Evolutionary conservation across 2,329 filamentous ascomycete species (phyloP).

Genomic region (Trichophyton mentagrophytes): DNA sequence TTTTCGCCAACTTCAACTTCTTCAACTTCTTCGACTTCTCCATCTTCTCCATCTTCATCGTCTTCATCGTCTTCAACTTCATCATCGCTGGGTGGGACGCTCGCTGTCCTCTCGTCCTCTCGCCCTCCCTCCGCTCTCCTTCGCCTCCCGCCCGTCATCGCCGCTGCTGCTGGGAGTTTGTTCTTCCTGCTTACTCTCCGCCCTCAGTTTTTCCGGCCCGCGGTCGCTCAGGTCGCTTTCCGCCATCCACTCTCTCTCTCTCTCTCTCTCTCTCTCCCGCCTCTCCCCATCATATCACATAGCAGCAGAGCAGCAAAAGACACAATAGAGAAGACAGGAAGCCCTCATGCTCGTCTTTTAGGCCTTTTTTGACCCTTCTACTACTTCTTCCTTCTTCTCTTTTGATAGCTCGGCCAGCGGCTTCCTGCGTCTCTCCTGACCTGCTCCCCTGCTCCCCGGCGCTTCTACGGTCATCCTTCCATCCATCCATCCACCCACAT

Average conservation of each 20-base stretch:
- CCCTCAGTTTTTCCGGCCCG: background rate
- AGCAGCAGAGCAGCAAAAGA: too few species aligned
- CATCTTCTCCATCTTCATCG: background rate
- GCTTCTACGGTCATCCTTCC: background rate
- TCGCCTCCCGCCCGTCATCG: background rate
- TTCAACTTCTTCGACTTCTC: too few species aligned
- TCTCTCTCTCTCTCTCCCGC: background rate
- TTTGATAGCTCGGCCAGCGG: too few species aligned
- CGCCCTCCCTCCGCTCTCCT: background rate
- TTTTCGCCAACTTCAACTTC: background rate
- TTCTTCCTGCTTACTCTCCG: background rate
- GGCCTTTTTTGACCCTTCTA: too few species aligned
- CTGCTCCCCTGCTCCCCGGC: too few species aligned
- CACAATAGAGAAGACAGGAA: too few species aligned
- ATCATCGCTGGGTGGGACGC: too few species aligned
- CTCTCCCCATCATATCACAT: too few species aligned
- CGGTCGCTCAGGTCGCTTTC: background rate
- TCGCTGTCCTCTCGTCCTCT: constrained; percentile 8
- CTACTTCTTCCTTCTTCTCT: too few species aligned
- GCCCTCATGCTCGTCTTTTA: too few species aligned
- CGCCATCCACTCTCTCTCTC: too few species aligned
- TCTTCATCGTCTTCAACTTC: background rate
- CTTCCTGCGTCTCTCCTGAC: too few species aligned
- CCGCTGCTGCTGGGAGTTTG: background rate
- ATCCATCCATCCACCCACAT: background rate